Evolutionary conservation across 179 eudicot genomes (phyloP).

Genomic region (Pouteria campechiana): DNA sequence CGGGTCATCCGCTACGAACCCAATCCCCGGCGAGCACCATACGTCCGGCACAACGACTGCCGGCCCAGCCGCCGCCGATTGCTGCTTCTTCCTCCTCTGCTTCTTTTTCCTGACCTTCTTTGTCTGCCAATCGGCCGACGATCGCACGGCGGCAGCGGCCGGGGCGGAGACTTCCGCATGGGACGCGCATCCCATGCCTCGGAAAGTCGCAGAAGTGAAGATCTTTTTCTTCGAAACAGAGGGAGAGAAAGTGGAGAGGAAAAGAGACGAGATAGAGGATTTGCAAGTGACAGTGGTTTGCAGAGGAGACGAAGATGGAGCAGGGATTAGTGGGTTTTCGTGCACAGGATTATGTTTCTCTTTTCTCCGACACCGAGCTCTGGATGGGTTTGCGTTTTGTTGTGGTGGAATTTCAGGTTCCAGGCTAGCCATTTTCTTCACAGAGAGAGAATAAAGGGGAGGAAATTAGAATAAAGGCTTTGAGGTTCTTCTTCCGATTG

Average conservation of each 20-base stretch:
- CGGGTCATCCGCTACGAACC: constrained; percentile 29
- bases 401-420: too few relatives aligned
- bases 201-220: constrained; percentile 28
- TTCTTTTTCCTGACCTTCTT: constrained; percentile 22
- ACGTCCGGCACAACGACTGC: constrained; percentile 50
- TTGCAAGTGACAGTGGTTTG: constrained; percentile 52
- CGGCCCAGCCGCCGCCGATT: constrained; percentile 12
- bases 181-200: constrained; percentile 83
- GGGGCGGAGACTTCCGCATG: constrained; percentile 69
- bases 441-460: too few relatives aligned
- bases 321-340: constrained; percentile 21
- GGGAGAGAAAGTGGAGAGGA: constrained; percentile 32
- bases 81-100: constrained; percentile 18
- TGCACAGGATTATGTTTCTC: too few relatives aligned
- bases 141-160: constrained; percentile 43
- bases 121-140: constrained; percentile 64
- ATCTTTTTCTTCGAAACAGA: constrained; percentile 28
- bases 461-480: too few relatives aligned
- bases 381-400: too few relatives aligned
- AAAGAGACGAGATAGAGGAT: constrained; percentile 64
- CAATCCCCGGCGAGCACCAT: constrained; percentile 86
- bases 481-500: too few relatives aligned
- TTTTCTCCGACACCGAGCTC: too few relatives aligned
- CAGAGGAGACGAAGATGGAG: too few relatives aligned
- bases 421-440: too few relatives aligned